phyloP scores from a whole-genome alignment of 441 rosid species.

The Corymbia citriodora region DNA sequence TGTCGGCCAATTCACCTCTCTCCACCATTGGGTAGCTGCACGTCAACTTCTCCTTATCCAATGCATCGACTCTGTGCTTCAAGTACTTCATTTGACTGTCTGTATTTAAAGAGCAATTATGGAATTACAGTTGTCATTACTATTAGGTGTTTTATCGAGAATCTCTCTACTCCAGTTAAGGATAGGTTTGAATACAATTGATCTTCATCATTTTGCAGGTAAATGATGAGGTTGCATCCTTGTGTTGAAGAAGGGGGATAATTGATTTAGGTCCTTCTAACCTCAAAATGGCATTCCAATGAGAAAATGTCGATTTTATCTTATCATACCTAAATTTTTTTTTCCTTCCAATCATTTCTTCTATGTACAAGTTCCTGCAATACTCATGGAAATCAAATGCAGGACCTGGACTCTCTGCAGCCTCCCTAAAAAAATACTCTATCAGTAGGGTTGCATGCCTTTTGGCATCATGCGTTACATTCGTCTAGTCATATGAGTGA shows the following conservation, averaged over 20 bases:
- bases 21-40: not conserved
- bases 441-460: too few relatives aligned
- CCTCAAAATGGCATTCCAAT: not conserved
- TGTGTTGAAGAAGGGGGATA: not conserved
- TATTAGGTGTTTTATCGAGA: not conserved
- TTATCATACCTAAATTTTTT: too few relatives aligned
- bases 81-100: not conserved
- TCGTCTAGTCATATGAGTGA: not conserved
- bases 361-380: too few relatives aligned
- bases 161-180: not conserved
- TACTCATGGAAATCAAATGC: too few relatives aligned
- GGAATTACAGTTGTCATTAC: not conserved
- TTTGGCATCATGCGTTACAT: too few relatives aligned
- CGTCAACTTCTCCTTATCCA: not conserved
- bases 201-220: not conserved
- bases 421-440: too few relatives aligned
- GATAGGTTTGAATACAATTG: not conserved
- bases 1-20: not conserved
- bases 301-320: too few relatives aligned
- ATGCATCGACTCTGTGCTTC: not conserved
- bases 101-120: not conserved
- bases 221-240: not conserved
- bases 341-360: too few relatives aligned
- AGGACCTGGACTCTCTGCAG: too few relatives aligned
- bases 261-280: not conserved